Conservation (phyloP, 1,284 basidiomycete genomes). For the Golubevia pallescens region DNA sequence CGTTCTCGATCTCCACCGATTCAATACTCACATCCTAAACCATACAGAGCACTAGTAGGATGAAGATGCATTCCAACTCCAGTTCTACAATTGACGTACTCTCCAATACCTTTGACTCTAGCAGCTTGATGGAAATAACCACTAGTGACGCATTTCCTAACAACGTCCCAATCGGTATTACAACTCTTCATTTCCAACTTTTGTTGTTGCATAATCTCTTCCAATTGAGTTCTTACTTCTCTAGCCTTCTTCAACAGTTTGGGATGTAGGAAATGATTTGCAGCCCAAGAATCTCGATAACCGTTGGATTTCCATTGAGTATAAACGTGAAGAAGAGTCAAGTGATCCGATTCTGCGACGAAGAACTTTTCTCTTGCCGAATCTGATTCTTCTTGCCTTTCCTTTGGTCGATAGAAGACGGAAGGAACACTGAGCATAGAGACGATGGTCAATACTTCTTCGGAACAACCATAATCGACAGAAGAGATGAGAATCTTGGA, state of each 20-base stretch:
- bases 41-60: conserved; percentile 94
- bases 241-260: conserved; percentile 92
- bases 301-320: conserved; percentile 96
- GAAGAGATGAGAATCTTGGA: conserved; percentile 98
- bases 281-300: conserved; percentile 85
- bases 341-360: conserved; percentile 95
- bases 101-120: conserved; percentile 95
- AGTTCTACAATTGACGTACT: conserved; percentile 97
- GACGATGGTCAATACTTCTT: conserved; percentile 96
- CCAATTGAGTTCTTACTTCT: conserved; percentile 93
- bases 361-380: conserved; percentile 97
- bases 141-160: conserved; percentile 95
- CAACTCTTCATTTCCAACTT: conserved; percentile 89
- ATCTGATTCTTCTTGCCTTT: conserved; percentile 93
- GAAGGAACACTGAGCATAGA: conserved; percentile 94
- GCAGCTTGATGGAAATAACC: conserved; percentile 99
- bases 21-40: conserved; percentile 80
- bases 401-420: conserved; percentile 94
- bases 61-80: conserved; percentile 84
- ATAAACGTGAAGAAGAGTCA: conserved; percentile 94
- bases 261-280: conserved; percentile 93
- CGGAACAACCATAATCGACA: conserved; percentile 88
- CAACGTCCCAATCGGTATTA: conserved; percentile 92
- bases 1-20: conserved; percentile 11
- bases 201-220: conserved; percentile 98